These are phyloP conservation scores for Calonectria pseudoturangicola DNA, from an alignment of 2,329 filamentous ascomycete species.

Conservation along the genomic window DNA sequence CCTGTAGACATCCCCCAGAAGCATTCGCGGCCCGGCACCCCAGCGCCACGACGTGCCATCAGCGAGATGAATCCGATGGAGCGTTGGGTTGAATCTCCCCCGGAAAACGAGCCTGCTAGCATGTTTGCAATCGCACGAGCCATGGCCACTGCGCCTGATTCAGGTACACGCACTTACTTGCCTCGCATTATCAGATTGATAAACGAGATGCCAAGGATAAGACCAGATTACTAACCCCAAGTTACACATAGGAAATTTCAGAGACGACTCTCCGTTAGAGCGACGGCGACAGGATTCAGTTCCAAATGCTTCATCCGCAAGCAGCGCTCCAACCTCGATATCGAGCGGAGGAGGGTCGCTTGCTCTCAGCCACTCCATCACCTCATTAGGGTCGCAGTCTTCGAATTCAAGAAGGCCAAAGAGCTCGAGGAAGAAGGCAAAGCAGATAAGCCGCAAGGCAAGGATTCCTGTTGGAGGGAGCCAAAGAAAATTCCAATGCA, in stretches of 20 bases:
- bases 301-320: slow-evolving; percentile 25
- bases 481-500: slow-evolving; percentile 60
- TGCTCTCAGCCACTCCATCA: slow-evolving; percentile 27
- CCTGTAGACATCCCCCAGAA: slow-evolving; percentile 74
- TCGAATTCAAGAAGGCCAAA: slow-evolving; percentile 28
- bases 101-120: slow-evolving; percentile 55
- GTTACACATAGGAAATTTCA: not conserved
- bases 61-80: slow-evolving; percentile 50
- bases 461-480: not conserved
- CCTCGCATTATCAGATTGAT: not conserved
- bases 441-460: slow-evolving; percentile 9
- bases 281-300: slow-evolving; percentile 14
- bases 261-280: not conserved
- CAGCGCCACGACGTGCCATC: slow-evolving; percentile 51
- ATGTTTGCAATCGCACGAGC: slow-evolving; percentile 56
- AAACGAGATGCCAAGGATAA: not conserved
- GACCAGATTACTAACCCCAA: not conserved
- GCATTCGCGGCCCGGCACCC: slow-evolving; percentile 54
- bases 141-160: slow-evolving; percentile 39
- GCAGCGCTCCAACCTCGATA: slow-evolving; percentile 31
- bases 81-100: slow-evolving; percentile 55
- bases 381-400: slow-evolving; percentile 20
- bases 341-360: slow-evolving; percentile 28
- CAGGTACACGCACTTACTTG: slow-evolving; percentile 13
- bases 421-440: slow-evolving; percentile 27